Conservation (phyloP, 1,284 basidiomycete species). For the Kalmanozyma brasiliensis region DNA sequence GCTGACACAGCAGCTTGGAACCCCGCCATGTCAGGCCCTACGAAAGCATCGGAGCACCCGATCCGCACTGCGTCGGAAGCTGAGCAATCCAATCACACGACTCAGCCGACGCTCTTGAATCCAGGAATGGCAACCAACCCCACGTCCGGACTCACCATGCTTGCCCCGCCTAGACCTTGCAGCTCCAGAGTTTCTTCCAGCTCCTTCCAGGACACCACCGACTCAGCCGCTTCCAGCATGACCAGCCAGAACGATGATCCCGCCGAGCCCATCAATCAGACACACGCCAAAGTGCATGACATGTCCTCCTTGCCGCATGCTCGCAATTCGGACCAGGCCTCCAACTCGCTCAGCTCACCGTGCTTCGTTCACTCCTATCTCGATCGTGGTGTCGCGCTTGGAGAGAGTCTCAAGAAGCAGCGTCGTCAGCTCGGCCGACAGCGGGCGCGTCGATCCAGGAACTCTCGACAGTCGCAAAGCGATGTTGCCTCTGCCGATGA, state of each 20-base stretch:
- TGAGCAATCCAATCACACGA: slow-evolving; percentile 11
- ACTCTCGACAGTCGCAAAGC: slow-evolving; percentile 17
- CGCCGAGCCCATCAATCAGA: slow-evolving; percentile 26
- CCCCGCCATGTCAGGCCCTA: slow-evolving; percentile 13
- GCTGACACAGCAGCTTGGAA: neutral
- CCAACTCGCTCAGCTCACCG: slow-evolving; percentile 36
- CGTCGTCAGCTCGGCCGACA: slow-evolving; percentile 35
- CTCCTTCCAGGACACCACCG: slow-evolving; percentile 21
- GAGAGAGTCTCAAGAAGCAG: slow-evolving; percentile 48
- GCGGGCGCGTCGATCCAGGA: slow-evolving; percentile 14
- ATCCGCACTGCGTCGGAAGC: slow-evolving; percentile 18
- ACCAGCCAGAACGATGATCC: slow-evolving; percentile 7
- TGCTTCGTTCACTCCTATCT: slow-evolving; percentile 61
- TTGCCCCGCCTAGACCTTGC: slow-evolving; percentile 23
- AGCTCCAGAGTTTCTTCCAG: slow-evolving; percentile 18
- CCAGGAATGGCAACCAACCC: slow-evolving; percentile 47
- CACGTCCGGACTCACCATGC: slow-evolving; percentile 29
- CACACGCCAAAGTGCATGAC: slow-evolving; percentile 47
- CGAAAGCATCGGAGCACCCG: slow-evolving; percentile 14
- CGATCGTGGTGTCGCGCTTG: slow-evolving; percentile 47
- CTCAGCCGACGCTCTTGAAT: slow-evolving; percentile 33
- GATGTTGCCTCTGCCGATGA: slow-evolving; percentile 34
- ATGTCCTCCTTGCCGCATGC: slow-evolving; percentile 35
- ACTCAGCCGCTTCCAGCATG: slow-evolving; percentile 21
- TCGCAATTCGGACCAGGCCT: slow-evolving; percentile 15